Conservation (phyloP, 169 alveolate genomes). For the Babesia divergens region DNA sequence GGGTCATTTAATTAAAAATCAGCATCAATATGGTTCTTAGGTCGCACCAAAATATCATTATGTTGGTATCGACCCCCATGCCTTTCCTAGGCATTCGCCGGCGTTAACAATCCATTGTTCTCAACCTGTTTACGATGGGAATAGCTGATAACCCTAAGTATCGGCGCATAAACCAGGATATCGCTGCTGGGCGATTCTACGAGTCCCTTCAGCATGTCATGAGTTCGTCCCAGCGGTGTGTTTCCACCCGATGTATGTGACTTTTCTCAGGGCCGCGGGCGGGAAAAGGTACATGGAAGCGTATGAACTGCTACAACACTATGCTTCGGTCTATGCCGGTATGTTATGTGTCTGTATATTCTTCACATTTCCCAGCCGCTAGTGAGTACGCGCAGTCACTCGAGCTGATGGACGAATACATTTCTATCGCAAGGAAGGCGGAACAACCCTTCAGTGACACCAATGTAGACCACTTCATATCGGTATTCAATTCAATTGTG, state of each 20-base stretch:
- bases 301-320: slow-evolving; percentile 32
- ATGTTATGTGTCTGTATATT: background rate
- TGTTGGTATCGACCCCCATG: too few species aligned
- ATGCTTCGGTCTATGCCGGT: slow-evolving; percentile 45
- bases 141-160: slow-evolving; percentile 17
- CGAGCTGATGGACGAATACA: slow-evolving; percentile 38
- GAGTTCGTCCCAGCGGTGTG: slow-evolving; percentile 46
- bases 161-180: slow-evolving; percentile 45
- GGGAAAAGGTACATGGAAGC: slow-evolving; percentile 52
- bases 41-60: too few species aligned
- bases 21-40: too few species aligned
- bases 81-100: too few species aligned
- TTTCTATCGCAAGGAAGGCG: slow-evolving; percentile 9
- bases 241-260: background rate
- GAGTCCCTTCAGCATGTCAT: slow-evolving; percentile 65
- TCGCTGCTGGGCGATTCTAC: slow-evolving; percentile 53
- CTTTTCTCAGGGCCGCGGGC: background rate
- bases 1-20: too few species aligned
- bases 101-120: too few species aligned
- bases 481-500: background rate
- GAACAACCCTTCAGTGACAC: background rate
- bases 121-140: too few species aligned
- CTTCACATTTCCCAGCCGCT: background rate
- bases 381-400: slow-evolving; percentile 17
- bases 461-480: background rate